Evolutionary conservation across 371 early-diverging fungal species (phyloP).

Genomic region (Mortierella sp.): DNA sequence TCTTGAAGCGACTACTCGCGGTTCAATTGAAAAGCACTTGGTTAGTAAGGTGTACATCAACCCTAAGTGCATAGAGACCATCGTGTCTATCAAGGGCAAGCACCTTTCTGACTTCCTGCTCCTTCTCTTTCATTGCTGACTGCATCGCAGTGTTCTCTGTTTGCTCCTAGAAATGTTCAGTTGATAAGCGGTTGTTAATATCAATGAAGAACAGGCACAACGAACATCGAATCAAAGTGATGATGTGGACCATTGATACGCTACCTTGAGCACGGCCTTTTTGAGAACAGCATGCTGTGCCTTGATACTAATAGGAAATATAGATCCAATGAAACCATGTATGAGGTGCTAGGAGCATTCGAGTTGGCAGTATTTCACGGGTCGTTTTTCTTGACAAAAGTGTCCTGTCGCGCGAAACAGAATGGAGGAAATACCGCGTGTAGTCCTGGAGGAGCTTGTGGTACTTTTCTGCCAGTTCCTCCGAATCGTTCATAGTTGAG

Average conservation of each 20-base stretch:
- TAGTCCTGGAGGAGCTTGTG: constrained; percentile 71
- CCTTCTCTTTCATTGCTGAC: constrained; percentile 74
- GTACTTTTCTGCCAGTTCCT: constrained; percentile 75
- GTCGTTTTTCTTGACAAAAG: not conserved
- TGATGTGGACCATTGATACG: not conserved
- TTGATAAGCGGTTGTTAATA: not conserved
- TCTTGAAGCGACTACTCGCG: constrained; percentile 61
- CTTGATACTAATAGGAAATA: constrained; percentile 62
- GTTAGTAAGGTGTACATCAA: not conserved
- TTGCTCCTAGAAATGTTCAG: constrained; percentile 65
- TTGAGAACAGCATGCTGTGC: constrained; percentile 75
- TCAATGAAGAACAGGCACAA: not conserved
- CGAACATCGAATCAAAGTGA: not conserved
- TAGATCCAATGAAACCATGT: not conserved
- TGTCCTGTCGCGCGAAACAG: not conserved
- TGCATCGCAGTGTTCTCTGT: constrained; percentile 67
- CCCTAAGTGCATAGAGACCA: not conserved
- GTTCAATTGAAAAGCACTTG: not conserved
- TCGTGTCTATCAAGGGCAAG: not conserved
- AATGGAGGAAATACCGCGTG: constrained; percentile 62
- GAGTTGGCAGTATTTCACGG: not conserved
- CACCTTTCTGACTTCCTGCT: constrained; percentile 77
- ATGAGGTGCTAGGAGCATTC: not conserved
- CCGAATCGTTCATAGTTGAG: constrained; percentile 57
- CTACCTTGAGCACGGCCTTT: constrained; percentile 74